Conservation (phyloP, 1,139 yeast species). For the Hemisphaericaspora lyxosophila region DNA sequence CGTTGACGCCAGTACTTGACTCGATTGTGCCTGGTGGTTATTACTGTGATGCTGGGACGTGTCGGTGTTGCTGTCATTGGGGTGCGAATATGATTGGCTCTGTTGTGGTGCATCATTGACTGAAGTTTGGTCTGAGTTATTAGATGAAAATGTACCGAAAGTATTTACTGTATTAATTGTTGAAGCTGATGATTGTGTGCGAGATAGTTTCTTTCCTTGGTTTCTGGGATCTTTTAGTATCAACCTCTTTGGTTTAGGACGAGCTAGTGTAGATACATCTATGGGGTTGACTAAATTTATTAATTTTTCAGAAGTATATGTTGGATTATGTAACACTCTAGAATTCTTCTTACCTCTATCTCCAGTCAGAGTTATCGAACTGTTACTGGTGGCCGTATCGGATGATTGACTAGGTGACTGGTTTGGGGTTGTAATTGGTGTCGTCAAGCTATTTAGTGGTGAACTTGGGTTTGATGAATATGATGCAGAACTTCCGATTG, state of each 20-base stretch:
- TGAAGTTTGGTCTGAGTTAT: conserved; percentile 29
- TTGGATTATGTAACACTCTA: conserved; percentile 26
- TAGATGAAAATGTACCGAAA: conserved; percentile 35
- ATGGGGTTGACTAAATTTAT: conserved; percentile 69
- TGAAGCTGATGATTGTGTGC: conserved; percentile 54
- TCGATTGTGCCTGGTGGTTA: background rate
- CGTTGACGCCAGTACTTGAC: background rate
- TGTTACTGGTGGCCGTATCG: conserved; percentile 9
- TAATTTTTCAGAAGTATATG: conserved; percentile 51
- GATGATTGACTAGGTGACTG: conserved; percentile 13
- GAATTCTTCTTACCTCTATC: conserved; percentile 22
- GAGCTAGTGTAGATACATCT: conserved; percentile 65
- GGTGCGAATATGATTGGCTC: conserved; percentile 7
- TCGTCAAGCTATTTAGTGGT: conserved; percentile 6
- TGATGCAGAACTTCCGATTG: conserved; percentile 36
- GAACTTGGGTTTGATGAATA: conserved; percentile 11
- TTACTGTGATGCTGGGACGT: background rate
- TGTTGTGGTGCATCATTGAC: conserved; percentile 8
- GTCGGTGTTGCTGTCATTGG: background rate
- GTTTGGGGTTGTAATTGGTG: conserved; percentile 7
- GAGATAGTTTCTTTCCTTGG: conserved; percentile 31
- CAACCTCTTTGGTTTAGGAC: conserved; percentile 66
- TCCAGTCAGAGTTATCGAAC: conserved; percentile 10
- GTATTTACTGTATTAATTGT: conserved; percentile 42
- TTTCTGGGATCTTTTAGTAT: conserved; percentile 51